A percentile compares a stretch with the other conserved stretches of the same genome.
Conservation (phyloP, 1,139 yeast genomes). For the Saccharomycopsis hybrid region DNA sequence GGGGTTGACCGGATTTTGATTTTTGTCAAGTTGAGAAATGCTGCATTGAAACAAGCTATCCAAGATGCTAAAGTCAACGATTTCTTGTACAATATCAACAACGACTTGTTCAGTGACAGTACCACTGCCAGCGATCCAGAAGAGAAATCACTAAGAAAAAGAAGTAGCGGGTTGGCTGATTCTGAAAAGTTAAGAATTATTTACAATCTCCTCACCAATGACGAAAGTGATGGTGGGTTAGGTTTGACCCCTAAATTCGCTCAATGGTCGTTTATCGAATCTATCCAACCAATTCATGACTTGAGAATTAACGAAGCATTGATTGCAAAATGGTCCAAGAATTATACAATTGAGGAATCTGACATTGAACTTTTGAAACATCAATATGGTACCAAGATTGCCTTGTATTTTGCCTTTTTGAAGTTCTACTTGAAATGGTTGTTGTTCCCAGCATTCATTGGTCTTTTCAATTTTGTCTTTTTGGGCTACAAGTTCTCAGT, state of each 20-base stretch:
- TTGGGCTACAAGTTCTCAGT: slow-evolving; percentile 49
- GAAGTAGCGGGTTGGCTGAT: slow-evolving; percentile 24
- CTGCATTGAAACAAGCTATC: slow-evolving; percentile 29
- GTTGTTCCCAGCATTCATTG: slow-evolving; percentile 43
- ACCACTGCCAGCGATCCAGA: slow-evolving; percentile 26
- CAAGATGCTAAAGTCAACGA: slow-evolving; percentile 31
- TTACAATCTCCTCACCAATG: slow-evolving; percentile 42
- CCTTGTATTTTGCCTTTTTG: slow-evolving; percentile 72
- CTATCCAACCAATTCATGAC: slow-evolving; percentile 56
- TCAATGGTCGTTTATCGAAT: slow-evolving; percentile 41
- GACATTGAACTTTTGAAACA: slow-evolving; percentile 39
- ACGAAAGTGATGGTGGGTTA: slow-evolving; percentile 39
- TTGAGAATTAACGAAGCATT: slow-evolving; percentile 32
- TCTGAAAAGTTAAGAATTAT: slow-evolving; percentile 55
- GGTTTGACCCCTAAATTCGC: slow-evolving; percentile 48
- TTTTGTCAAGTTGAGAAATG: slow-evolving; percentile 43
- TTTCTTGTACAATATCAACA: slow-evolving; percentile 34
- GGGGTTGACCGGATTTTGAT: slow-evolving; percentile 36
- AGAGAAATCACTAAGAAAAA: slow-evolving; percentile 23
- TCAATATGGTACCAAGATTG: slow-evolving; percentile 58
- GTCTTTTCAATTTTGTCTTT: slow-evolving; percentile 47
- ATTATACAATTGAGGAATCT: slow-evolving; percentile 28
- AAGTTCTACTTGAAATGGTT: slow-evolving; percentile 60
- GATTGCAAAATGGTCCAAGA: slow-evolving; percentile 28
- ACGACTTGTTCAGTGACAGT: slow-evolving; percentile 25